Evolutionary conservation across 768 basidiomycete genomes (phyloP).

Genomic region (Suillus alpinus): DNA sequence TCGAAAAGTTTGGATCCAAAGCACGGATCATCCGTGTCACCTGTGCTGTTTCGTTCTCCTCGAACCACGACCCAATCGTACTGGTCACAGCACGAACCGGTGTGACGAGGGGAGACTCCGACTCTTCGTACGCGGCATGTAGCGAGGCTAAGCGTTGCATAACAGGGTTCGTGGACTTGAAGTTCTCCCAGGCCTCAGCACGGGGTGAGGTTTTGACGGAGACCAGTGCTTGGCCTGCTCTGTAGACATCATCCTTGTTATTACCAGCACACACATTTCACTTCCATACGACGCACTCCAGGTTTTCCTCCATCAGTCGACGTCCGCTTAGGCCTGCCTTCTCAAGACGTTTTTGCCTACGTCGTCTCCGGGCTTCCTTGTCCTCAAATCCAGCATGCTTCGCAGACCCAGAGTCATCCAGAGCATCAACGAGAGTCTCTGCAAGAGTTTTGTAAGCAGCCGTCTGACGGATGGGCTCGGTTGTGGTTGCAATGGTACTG

Average conservation of each 20-base stretch:
- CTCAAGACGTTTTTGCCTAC: constrained; percentile 75
- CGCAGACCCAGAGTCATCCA: constrained; percentile 91
- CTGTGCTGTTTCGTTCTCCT: constrained; percentile 98
- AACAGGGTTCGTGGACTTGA: constrained; percentile 80
- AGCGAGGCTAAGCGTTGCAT: constrained; percentile 57
- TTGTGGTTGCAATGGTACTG: constrained; percentile 80
- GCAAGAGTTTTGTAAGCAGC: constrained; percentile 90
- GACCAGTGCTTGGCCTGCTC: constrained; percentile 84
- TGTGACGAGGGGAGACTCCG: constrained; percentile 85
- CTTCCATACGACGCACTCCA: constrained; percentile 58
- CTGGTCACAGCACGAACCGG: constrained; percentile 80
- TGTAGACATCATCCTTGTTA: constrained; percentile 26
- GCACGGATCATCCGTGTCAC: constrained; percentile 83
- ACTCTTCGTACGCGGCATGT: constrained; percentile 80
- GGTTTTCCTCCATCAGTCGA: constrained; percentile 63
- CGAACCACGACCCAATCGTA: constrained; percentile 86
- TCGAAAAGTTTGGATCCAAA: constrained; percentile 85
- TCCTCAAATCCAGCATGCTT: constrained; percentile 97
- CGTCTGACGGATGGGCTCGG: constrained; percentile 96
- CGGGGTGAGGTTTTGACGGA: constrained; percentile 79
- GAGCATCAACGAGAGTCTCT: constrained; percentile 85
- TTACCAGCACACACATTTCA: constrained; percentile 5
- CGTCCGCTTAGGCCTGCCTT: constrained; percentile 71
- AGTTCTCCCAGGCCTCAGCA: constrained; percentile 74
- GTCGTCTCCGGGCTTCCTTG: constrained; percentile 80